Evolutionary conservation across 202 grass and related monocot genomes (phyloP).

Genomic region (Sporobolus alterniflorus): DNA sequence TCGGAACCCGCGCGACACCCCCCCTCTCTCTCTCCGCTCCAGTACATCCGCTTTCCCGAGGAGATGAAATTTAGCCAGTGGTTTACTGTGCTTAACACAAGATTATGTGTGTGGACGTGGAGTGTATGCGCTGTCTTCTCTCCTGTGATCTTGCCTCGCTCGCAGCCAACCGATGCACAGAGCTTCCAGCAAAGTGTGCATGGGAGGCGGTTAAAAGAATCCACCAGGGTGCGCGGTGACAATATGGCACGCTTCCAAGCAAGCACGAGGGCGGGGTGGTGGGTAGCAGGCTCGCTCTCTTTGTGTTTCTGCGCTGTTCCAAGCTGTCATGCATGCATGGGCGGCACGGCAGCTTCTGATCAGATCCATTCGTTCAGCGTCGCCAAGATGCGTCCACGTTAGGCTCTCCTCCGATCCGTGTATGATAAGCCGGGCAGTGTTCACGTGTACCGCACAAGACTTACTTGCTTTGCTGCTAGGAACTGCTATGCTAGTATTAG

Average conservation of each 20-base stretch:
- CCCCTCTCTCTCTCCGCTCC: background rate
- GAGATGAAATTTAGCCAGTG: slow-evolving; percentile 2
- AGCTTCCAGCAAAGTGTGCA: slow-evolving; percentile 15
- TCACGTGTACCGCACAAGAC: slow-evolving; percentile 34
- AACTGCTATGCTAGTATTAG: background rate
- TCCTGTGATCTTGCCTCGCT: slow-evolving; percentile 6
- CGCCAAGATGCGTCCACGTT: slow-evolving; percentile 15
- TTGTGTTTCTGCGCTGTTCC: slow-evolving; percentile 20
- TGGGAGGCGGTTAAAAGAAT: background rate
- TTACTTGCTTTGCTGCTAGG: background rate
- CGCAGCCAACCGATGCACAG: background rate
- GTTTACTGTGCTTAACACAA: background rate
- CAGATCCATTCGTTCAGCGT: slow-evolving; percentile 5
- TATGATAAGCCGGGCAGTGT: background rate
- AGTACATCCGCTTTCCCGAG: slow-evolving; percentile 23
- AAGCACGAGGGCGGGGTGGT: slow-evolving; percentile 28
- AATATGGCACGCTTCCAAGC: slow-evolving; percentile 35
- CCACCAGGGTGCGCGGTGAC: slow-evolving; percentile 28
- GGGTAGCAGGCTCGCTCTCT: slow-evolving; percentile 10
- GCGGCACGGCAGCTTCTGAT: background rate
- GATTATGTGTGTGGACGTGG: slow-evolving; percentile 20
- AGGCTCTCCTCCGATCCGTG: background rate
- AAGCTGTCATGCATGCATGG: slow-evolving; percentile 29
- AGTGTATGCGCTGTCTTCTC: slow-evolving; percentile 2
- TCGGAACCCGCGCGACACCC: slow-evolving; percentile 37